Evolutionary conservation across 192 early-diverging fungal genomes (phyloP), one percentile per base, ranked within the genome.

Genomic region (Coemansia sp.): DNA sequence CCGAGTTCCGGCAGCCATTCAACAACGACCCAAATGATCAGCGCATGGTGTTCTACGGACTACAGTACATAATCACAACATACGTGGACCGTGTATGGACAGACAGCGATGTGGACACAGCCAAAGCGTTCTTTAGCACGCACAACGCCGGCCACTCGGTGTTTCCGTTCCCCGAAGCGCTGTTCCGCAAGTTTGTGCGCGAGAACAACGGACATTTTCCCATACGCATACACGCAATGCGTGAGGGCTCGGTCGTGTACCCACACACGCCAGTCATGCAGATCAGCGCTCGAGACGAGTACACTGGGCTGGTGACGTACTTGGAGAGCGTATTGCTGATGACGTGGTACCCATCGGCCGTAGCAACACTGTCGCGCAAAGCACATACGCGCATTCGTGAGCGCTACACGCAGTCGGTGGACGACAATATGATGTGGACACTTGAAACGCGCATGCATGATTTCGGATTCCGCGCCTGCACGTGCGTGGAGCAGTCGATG

Each of bases 381-480:
- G 77, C 85, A 29, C 83, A 84, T 6, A 80, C 86, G 25, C 50
- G 82, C 8, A 88, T 93, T 50, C 82, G 87, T 25, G 65, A 74
- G 3, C 75, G 81, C 1, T 95, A 90, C 72, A 74, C 74, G 4
- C 71, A 75, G 55, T 83, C 88, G 23, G 92, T 92, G 1, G 93
- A 93, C 58, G 76, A 74, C 29, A 78, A 82, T 2, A 72, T 50
- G 12, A 65, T 64, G 53, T 85, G 82, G 84, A 74, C 84, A 0
- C 53, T 92, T 21, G 57, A 55, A 23, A 84, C 87, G 57, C 85
- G 90, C 14, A 75, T 95, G 56, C 91, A 95, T 56, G 93, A 95
- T 71, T 95, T 93, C 79, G 93, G 93, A n/a, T 95, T 95, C 74
- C 91, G 93, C 38, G 93, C 85, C 2, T 93, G 87, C 83, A 91